Evolutionary conservation across 148 eudicot species (phyloP), one percentile per base, ranked within the genome.

Genomic region (Rhododendron henanense): DNA sequence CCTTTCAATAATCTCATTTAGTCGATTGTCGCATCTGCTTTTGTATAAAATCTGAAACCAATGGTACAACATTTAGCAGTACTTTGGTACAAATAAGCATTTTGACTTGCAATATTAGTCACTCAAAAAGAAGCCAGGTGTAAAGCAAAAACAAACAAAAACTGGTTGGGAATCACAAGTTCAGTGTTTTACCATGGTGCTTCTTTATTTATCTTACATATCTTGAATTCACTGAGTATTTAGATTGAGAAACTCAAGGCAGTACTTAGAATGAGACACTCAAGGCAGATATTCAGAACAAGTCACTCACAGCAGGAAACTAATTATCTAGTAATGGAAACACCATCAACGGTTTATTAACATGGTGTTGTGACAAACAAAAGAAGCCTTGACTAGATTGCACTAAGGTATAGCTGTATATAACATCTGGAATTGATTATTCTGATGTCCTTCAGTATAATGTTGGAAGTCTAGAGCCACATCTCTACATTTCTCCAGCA

Each of bases 1-100:
- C 89, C 94, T 94, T 90, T 93, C 95, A 78, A 91, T 90, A 78
- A 97, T 92, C 94, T 97, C 99, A 88, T 95, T 97, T 78, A 92
- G 89, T 84, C 96, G 90, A 89, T 89, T 95, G 86, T 97, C 99
- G 85, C 99, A 97, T 91, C 98, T 93, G 85, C 99, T 97, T 92
- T 95, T 97, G 93, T 97, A 97, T 78, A 97, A 94, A 87, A 95
- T 91, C 99, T 97, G 85, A 59, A 74, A 87, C 48, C 84, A 88
- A 87, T 35, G 21, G 81, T 31, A 45, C 78, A 77, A 78, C 45
- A 84, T 41, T 47, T 88, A 51, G 82, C 77, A 61, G 47, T 67
- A 67, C 65, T 28, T 67, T 19, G 23, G 41, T 59, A 53, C 6
- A 81, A 59, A 81, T 21, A 65, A 14, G 63, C 71, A 55, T 33